Evolutionary conservation across 768 basidiomycete species (phyloP).

Genomic region (Ephemerocybe angulata): DNA sequence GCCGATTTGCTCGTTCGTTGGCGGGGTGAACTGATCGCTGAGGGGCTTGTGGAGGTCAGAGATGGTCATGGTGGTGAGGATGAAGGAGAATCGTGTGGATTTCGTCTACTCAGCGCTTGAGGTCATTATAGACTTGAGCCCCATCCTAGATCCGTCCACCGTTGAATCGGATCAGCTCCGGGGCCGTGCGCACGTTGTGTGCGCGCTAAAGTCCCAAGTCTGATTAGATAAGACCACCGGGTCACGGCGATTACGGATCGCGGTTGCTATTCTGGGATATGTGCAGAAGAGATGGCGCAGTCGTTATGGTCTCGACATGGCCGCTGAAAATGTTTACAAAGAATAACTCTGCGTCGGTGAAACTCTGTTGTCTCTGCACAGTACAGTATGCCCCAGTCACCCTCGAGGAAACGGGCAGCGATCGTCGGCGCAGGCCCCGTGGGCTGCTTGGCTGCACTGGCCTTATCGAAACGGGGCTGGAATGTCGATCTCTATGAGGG

Average conservation of each 20-base stretch:
- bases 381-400: not conserved
- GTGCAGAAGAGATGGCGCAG: not conserved
- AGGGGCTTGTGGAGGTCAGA: conserved; percentile 33
- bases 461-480: conserved; percentile 87
- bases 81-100: not conserved
- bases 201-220: too few species aligned
- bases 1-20: conserved; percentile 49
- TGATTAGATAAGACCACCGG: conserved; percentile 15
- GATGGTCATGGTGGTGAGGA: conserved; percentile 12
- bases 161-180: not conserved
- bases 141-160: not conserved
- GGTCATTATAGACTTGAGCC: not conserved
- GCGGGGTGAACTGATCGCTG: conserved; percentile 53
- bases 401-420: conserved; percentile 43
- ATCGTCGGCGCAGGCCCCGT: conserved; percentile 91
- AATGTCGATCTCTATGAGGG: conserved; percentile 74
- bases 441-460: conserved; percentile 85
- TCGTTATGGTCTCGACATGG: not conserved
- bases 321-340: not conserved
- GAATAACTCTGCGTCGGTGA: not conserved
- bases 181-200: too few species aligned
- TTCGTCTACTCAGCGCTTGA: not conserved
- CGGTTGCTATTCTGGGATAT: not conserved
- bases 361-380: not conserved
- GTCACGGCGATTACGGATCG: not conserved